These are phyloP conservation scores for Sorghum bicolor DNA, from an alignment of 176 grass and related monocot species.

Conservation along the genomic window DNA sequence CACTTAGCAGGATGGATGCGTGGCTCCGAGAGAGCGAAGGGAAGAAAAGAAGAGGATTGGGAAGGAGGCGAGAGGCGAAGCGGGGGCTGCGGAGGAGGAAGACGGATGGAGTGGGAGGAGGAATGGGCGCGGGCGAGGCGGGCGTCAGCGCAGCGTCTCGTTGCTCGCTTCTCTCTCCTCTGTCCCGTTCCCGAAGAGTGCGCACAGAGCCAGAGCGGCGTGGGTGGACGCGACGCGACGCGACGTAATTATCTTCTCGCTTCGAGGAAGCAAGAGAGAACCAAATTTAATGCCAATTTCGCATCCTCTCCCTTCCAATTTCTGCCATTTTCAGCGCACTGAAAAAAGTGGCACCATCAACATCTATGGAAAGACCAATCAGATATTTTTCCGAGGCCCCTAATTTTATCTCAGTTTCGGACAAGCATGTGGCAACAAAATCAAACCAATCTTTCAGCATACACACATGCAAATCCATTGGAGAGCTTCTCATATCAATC, in stretches of 20 bases:
- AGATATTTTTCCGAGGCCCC: not conserved
- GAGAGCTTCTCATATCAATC: too few relatives aligned
- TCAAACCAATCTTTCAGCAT: not conserved
- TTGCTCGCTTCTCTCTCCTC: not conserved
- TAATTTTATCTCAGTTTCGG: not conserved
- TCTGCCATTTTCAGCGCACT: not conserved
- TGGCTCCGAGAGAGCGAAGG: not conserved
- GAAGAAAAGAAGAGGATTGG: not conserved
- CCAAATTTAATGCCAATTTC: not conserved
- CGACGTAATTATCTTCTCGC: conserved; percentile 15
- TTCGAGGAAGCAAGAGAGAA: not conserved
- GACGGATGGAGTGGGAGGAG: not conserved
- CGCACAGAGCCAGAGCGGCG: not conserved
- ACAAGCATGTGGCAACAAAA: not conserved
- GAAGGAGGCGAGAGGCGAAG: conserved; percentile 5
- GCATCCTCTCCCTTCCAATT: not conserved
- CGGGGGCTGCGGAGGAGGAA: conserved; percentile 5
- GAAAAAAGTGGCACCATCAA: not conserved
- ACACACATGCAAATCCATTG: not conserved
- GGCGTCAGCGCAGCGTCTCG: not conserved
- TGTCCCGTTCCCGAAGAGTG: conserved; percentile 6
- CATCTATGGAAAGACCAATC: not conserved
- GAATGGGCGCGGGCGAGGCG: conserved; percentile 1
- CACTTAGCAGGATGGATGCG: not conserved
- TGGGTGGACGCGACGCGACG: conserved; percentile 2